A percentile compares a stretch with the other conserved stretches of the same genome.
Evolutionary conservation across 176 grass and related monocot species (phyloP).

Genomic region (Secale cereale): DNA sequence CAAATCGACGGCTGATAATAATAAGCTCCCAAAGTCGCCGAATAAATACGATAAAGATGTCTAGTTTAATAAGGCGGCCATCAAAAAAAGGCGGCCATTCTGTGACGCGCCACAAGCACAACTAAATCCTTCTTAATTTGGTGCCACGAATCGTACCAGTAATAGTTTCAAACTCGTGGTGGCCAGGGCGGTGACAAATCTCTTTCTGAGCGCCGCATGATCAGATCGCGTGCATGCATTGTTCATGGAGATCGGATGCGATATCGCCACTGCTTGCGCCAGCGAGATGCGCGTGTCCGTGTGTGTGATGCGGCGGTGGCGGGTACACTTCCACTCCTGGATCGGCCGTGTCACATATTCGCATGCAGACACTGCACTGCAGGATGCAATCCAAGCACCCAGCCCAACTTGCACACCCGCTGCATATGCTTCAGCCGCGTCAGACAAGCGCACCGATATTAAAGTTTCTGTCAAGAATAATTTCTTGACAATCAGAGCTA

Average conservation of each 20-base stretch:
- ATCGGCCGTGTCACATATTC: not conserved
- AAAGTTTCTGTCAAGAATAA: not conserved
- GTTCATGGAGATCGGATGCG: not conserved
- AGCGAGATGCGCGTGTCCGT: not conserved
- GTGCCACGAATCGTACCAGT: not conserved
- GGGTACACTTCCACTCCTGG: not conserved
- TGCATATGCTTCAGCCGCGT: not conserved
- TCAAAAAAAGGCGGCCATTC: not conserved
- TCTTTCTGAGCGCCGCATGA: not conserved
- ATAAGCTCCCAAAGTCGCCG: not conserved
- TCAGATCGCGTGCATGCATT: not conserved
- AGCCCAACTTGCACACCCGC: not conserved
- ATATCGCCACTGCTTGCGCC: not conserved
- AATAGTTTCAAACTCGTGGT: not conserved
- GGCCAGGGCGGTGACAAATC: conserved; percentile 12
- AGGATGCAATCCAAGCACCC: not conserved
- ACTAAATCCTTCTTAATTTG: not conserved
- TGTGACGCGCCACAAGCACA: not conserved
- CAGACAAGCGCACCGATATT: not conserved
- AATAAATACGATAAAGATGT: not conserved
- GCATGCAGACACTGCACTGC: not conserved
- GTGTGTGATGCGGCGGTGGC: not conserved
- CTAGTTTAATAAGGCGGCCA: conserved; percentile 19
- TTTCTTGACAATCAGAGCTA: not conserved
- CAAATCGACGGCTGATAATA: not conserved